Conservation (phyloP, 2,329 filamentous ascomycete species). For the Penicillium decumbens region DNA sequence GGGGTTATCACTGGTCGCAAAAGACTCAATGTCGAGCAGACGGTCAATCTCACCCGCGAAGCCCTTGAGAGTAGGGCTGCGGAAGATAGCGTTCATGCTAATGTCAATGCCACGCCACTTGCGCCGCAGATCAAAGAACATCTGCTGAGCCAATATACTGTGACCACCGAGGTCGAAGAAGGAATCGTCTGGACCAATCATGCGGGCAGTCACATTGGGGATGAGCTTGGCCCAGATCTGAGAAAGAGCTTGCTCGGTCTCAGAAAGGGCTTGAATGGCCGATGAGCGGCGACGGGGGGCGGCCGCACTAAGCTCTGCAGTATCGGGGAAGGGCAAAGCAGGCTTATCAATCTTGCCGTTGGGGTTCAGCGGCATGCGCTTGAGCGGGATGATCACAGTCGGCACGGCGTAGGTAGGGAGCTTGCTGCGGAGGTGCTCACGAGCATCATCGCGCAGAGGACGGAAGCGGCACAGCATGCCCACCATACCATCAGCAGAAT, state of each 20-base stretch:
- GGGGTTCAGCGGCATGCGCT: slow-evolving; percentile 73
- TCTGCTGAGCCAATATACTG: slow-evolving; percentile 73
- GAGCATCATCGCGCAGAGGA: slow-evolving; percentile 55
- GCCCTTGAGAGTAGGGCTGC: slow-evolving; percentile 58
- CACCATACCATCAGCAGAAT: slow-evolving; percentile 49
- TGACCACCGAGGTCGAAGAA: slow-evolving; percentile 82
- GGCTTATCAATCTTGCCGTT: slow-evolving; percentile 81
- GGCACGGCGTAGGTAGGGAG: slow-evolving; percentile 73
- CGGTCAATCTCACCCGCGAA: slow-evolving; percentile 55
- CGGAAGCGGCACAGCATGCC: slow-evolving; percentile 58
- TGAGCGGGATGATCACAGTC: slow-evolving; percentile 66
- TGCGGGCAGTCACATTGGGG: slow-evolving; percentile 61
- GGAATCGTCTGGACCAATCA: slow-evolving; percentile 56
- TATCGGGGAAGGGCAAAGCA: slow-evolving; percentile 74
- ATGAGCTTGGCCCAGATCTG: slow-evolving; percentile 70
- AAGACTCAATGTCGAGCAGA: slow-evolving; percentile 45
- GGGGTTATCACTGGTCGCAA: slow-evolving; percentile 40
- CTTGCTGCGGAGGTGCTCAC: slow-evolving; percentile 66
- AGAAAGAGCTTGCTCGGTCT: slow-evolving; percentile 65
- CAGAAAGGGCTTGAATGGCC: slow-evolving; percentile 43
- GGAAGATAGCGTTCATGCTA: slow-evolving; percentile 66
- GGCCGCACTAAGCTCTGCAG: slow-evolving; percentile 59
- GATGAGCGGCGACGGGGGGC: slow-evolving; percentile 49
- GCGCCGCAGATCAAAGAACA: slow-evolving; percentile 66
- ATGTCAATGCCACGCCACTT: slow-evolving; percentile 61